Base-by-base conservation (phyloP, 768 basidiomycete genomes). In the Lentinus brumalis region DNA sequence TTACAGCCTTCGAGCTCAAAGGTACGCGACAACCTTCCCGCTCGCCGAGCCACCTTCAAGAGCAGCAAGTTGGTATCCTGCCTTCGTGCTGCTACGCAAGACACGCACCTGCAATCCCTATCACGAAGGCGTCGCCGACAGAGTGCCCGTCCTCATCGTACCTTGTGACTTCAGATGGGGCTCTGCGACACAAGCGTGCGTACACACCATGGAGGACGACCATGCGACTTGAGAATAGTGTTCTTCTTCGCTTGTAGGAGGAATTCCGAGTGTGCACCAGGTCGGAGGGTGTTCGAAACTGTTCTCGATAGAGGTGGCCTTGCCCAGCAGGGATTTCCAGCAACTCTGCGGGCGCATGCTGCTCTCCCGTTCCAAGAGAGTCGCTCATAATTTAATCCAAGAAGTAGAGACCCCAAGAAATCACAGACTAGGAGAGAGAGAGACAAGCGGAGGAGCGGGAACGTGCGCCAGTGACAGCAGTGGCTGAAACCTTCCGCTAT, bases 191-290 rank as follows among this genome's bases (percentile, higher is more conserved):
- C 38, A 29, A 14, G 4, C 2, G 16, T 42, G 2, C 3, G 10
- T 46, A 57, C 68, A 64, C 73, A 92, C 92, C 92, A 94, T 67
- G 92, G 91, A 50, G 90, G 90, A 50, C 92, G 82, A 51, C 92
- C 92, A 75, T 94, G 92, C 38, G 90, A 91, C 50, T 87, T 89
- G 39, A 94, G 76, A 29, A 94, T 78, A 2, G 85, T 90, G 68
- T 94, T 94, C 77, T 92, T 84, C 67, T 76, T 87, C 5, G 72
- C 64, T 58, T 75, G 71, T 2, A 73, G 61, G 12, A 62, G 61
- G 10, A 66, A 18, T 18, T 63, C 57, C 18, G 56, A 62, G 18
- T 56, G 61, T 11, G 35, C 56, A 9, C 50, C 30, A 29, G 46
- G 9, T 2, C 42, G 7, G 11, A 35, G 11, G 35, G 35, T 35